Base-by-base conservation (phyloP, 75 land plant species). In the Pseudotsuga menziesii region DNA sequence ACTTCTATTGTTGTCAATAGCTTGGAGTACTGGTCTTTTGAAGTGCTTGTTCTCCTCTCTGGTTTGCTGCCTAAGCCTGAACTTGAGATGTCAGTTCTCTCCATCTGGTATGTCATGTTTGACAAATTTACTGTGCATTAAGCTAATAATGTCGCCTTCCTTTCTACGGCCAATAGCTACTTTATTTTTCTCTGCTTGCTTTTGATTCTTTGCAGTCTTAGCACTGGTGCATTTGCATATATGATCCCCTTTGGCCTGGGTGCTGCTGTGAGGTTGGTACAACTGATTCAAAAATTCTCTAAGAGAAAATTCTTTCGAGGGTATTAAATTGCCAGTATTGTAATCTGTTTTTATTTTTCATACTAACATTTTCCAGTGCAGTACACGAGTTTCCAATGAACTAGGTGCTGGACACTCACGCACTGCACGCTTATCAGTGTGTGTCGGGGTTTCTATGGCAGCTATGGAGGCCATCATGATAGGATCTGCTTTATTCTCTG, bases 321-420 rank as follows among this genome's bases (percentile, higher is more conserved):
- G 26, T 61, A 61, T 61, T 27, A 26, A 14, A 64, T 64, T 32
- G 5, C 26, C 54, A 44, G 20, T 22, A 48, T 72, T 52, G 48
- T 20, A 72, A 52, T 72, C 25, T 60, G 61, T 60, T 60, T 4
- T 14, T 5, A 72, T 52, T 22, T 73, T 73, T 25, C 57, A 73
- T 54, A 26, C 26, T 73, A 1, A 60, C 23, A 5, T 70, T 27
- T 26, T 61, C 27, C 57, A 61, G 48, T 79, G 55, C 75, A 92
- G 95, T 58, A 88, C 91, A 52, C 71, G 95, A 62, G 89, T 92
- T 75, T 82, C 95, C 22, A 95, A 95, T 80, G 96, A 95, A 80
- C 72, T 95, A 36, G 98, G 98, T 35, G 95, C 89, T 44, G 86
- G 88, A 32, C 35, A 71, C 7, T 77, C 96, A 52, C 72, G 71